Base-by-base conservation (phyloP, 257 asterid species). In the Agastache rugosa region DNA sequence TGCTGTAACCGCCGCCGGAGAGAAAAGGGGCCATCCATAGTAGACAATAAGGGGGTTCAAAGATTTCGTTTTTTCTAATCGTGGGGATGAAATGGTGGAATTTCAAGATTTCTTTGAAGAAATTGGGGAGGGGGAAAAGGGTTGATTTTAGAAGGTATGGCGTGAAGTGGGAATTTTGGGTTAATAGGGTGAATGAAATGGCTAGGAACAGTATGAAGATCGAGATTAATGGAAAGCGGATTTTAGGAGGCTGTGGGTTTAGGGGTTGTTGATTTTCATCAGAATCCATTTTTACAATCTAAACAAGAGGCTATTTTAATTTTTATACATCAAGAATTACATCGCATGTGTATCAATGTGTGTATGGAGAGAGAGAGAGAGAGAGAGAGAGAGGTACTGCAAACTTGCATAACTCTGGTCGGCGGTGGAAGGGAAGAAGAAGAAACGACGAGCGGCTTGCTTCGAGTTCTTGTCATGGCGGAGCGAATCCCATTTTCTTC, bases 11-110 rank as follows among this genome's bases (percentile, higher is more conserved):
- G 59, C 98, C 97, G 14, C 97, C 96, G 16, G 98, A 89, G 47
- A 93, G 90, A 47, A 93, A 93, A 17, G 97, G 98, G 35, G 97
- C 98, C 98, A 93, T 91, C 98, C 98, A 93, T 23, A 88, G 83
- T 1, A 93, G 81, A 55, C 98, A 93, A 50, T 79, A 81, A 37
- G 92, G 78, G 53, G 93, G 60, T 35, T 64, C 80, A 5, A 62
- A 25, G n/a, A 56, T 71, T 51, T 39, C 74, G 1, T 66, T 79
- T 6, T 29, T 74, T 31, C 15, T 22, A 15, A 22, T 4, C 4
- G 65, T 5, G 23, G 77, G 78, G 20, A 23, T 37, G 10, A 80
- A 75, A 51, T 16, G 76, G 47, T 75, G 61, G 39, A 55, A 72
- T 15, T 76, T 74, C 4, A 50, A 53, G 80, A 84, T 56, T 34